Percentiles rank a stretch among this genome's conserved stretches.
Evolutionary conservation across 192 early-diverging fungal species (phyloP).

Genomic region (Linnemannia elongata): DNA sequence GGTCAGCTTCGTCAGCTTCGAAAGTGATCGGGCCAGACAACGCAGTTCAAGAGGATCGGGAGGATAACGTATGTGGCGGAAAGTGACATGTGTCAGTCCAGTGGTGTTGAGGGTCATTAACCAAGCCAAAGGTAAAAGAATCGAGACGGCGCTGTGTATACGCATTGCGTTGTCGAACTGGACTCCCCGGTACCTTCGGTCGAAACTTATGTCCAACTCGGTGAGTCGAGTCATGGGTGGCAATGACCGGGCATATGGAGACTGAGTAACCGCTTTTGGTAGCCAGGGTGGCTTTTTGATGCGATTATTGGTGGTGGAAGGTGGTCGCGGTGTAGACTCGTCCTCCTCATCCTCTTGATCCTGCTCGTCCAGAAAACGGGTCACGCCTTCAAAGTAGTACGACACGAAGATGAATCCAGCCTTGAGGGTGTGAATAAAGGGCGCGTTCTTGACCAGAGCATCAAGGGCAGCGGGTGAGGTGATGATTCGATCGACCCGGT

Average conservation of each 20-base stretch:
- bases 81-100: background rate
- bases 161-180: background rate
- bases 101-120: background rate
- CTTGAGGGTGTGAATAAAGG: background rate
- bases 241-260: background rate
- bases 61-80: background rate
- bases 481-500: background rate
- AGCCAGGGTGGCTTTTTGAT: background rate
- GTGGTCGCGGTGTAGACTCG: background rate
- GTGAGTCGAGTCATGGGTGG: slow-evolving; percentile 2
- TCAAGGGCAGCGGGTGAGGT: background rate
- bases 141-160: background rate
- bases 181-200: background rate
- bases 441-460: background rate
- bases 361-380: background rate
- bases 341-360: background rate
- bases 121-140: background rate
- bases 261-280: background rate
- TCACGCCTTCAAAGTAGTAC: background rate
- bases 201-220: background rate
- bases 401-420: background rate
- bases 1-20: background rate
- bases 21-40: background rate
- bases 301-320: background rate
- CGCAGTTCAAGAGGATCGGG: background rate